Conservation (phyloP, 768 basidiomycete species). For the Pulveroboletus sp. region DNA sequence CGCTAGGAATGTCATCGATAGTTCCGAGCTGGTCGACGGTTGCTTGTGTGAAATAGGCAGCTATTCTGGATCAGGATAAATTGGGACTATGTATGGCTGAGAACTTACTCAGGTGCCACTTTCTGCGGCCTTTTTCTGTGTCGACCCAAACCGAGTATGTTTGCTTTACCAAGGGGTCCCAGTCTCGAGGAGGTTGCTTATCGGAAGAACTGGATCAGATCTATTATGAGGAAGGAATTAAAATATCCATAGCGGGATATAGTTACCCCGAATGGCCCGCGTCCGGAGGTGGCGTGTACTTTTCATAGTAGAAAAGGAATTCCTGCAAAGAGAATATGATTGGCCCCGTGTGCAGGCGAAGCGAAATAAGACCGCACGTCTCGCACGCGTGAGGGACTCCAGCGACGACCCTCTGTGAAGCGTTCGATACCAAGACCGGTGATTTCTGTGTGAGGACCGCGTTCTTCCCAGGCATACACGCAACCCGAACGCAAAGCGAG, state of each 20-base stretch:
- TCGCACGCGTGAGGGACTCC: slow-evolving; percentile 81
- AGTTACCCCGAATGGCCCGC: slow-evolving; percentile 42
- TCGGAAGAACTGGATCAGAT: slow-evolving; percentile 35
- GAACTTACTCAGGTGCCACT: slow-evolving; percentile 80
- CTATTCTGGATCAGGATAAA: slow-evolving; percentile 39
- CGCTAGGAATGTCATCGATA: slow-evolving; percentile 61
- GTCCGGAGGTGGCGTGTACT: slow-evolving; percentile 51
- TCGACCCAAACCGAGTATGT: slow-evolving; percentile 81
- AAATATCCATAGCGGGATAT: background rate
- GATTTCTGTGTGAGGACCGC: slow-evolving; percentile 69
- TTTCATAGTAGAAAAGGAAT: slow-evolving; percentile 84
- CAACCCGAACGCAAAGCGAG: slow-evolving; percentile 44
- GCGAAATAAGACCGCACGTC: slow-evolving; percentile 50
- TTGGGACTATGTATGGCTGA: background rate
- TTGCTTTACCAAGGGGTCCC: slow-evolving; percentile 77
- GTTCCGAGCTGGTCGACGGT: slow-evolving; percentile 70
- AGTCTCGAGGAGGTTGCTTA: slow-evolving; percentile 54
- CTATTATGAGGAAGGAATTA: slow-evolving; percentile 4
- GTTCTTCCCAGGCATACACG: slow-evolving; percentile 70
- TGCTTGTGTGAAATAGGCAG: slow-evolving; percentile 79
- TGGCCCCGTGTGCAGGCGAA: background rate
- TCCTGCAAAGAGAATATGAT: slow-evolving; percentile 46
- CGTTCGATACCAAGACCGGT: slow-evolving; percentile 81
- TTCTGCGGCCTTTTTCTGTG: slow-evolving; percentile 60
- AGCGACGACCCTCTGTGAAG: slow-evolving; percentile 80